Conservation (phyloP, 140 eudicot species). For the Cichorium intybus region DNA sequence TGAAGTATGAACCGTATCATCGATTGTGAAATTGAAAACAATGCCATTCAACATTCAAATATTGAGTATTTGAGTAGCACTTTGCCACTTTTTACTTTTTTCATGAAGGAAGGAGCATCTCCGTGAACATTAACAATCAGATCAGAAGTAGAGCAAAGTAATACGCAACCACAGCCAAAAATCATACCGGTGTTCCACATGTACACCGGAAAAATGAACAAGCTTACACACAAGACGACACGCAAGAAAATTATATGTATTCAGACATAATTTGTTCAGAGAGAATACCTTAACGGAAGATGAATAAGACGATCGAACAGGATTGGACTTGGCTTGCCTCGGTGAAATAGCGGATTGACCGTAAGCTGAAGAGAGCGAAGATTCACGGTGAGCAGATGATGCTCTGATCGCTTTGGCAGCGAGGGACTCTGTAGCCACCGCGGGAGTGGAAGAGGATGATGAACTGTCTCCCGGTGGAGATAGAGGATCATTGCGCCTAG, state of each 20-base stretch:
- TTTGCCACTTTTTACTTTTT: background rate
- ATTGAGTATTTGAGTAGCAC: too few relatives aligned
- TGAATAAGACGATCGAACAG: constrained; percentile 34
- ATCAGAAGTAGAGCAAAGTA: constrained; percentile 8
- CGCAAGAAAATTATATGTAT: background rate
- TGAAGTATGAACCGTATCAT: background rate
- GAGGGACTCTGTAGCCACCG: constrained; percentile 48
- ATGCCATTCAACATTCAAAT: too few relatives aligned
- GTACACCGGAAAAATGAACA: constrained; percentile 6
- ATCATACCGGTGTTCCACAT: background rate
- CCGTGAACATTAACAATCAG: constrained; percentile 2
- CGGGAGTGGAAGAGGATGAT: constrained; percentile 41
- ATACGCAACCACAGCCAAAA: background rate
- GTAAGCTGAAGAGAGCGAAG: constrained; percentile 74
- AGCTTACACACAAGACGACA: background rate
- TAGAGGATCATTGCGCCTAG: constrained; percentile 10
- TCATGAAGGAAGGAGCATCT: background rate
- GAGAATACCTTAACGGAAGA: constrained; percentile 38
- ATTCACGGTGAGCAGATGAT: constrained; percentile 63
- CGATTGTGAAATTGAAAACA: constrained; percentile 2
- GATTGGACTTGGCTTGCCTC: constrained; percentile 27
- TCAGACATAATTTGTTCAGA: background rate
- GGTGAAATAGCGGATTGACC: constrained; percentile 55
- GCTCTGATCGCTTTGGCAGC: constrained; percentile 77
- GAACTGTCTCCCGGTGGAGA: constrained; percentile 31